Conservation (phyloP, 257 asterid species). For the Salvia hispanica region DNA sequence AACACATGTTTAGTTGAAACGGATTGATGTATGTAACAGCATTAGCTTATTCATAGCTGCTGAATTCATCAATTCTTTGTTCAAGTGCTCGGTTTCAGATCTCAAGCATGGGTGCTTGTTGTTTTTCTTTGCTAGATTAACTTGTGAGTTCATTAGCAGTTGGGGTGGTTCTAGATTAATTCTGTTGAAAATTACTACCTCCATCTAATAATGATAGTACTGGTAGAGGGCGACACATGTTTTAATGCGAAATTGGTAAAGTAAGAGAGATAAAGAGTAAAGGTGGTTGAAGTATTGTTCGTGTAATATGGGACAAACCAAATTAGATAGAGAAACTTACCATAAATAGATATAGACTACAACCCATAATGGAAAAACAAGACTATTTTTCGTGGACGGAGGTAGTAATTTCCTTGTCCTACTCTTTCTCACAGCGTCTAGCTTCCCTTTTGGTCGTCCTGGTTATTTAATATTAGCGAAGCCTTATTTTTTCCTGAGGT, state of each 20-base stretch:
- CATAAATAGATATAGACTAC: too few relatives aligned
- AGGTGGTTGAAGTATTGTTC: too few relatives aligned
- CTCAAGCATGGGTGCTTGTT: not conserved
- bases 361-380: too few relatives aligned
- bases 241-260: too few relatives aligned
- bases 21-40: not conserved
- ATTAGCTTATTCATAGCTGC: not conserved
- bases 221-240: too few relatives aligned
- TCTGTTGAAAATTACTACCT: not conserved
- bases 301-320: too few relatives aligned
- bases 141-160: not conserved
- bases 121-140: not conserved
- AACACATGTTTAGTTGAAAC: not conserved
- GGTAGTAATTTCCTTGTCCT: not conserved
- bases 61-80: not conserved
- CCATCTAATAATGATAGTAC: too few relatives aligned
- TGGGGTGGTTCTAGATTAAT: slow-evolving; percentile 3
- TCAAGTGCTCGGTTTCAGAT: not conserved
- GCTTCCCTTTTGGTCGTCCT: not conserved
- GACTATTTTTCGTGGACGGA: too few relatives aligned
- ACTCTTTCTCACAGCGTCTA: slow-evolving; percentile 6
- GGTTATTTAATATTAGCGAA: not conserved
- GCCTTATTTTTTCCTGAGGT: not conserved
- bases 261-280: too few relatives aligned
- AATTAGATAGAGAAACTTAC: too few relatives aligned